Conservation (phyloP, 371 early-diverging fungal species). For the Mucor indicus region DNA sequence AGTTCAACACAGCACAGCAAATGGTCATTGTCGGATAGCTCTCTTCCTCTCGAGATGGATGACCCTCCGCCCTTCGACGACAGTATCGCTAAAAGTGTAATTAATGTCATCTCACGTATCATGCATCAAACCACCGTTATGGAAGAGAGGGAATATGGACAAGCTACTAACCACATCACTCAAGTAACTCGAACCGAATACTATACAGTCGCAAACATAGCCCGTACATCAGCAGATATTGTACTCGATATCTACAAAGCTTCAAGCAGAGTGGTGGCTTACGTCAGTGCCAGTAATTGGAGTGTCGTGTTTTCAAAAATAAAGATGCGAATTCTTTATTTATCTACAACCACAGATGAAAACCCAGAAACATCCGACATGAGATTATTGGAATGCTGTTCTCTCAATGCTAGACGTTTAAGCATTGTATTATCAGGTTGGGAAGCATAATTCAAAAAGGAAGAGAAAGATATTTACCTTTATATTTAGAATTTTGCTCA, state of each 20-base stretch:
- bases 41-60: constrained; percentile 31
- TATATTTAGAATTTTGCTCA: constrained; percentile 56
- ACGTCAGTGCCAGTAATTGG: constrained; percentile 84
- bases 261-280: constrained; percentile 75
- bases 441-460: background rate
- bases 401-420: constrained; percentile 68
- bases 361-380: constrained; percentile 75
- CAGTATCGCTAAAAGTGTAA: constrained; percentile 59
- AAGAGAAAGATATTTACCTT: background rate
- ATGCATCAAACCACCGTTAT: constrained; percentile 53
- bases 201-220: constrained; percentile 27
- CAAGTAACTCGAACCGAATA: constrained; percentile 49
- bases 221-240: constrained; percentile 42
- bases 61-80: constrained; percentile 84
- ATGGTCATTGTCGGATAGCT: constrained; percentile 18
- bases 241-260: constrained; percentile 65
- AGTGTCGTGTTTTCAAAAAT: constrained; percentile 66
- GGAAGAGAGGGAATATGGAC: constrained; percentile 42
- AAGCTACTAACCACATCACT: constrained; percentile 38
- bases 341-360: constrained; percentile 61
- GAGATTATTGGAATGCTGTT: constrained; percentile 74
- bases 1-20: constrained; percentile 24
- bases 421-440: constrained; percentile 65
- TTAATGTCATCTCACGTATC: constrained; percentile 62
- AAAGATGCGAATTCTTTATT: constrained; percentile 53